These are phyloP conservation scores for Colletotrichum sp. DNA, from an alignment of 2,329 filamentous ascomycete species.

Conservation along the genomic window DNA sequence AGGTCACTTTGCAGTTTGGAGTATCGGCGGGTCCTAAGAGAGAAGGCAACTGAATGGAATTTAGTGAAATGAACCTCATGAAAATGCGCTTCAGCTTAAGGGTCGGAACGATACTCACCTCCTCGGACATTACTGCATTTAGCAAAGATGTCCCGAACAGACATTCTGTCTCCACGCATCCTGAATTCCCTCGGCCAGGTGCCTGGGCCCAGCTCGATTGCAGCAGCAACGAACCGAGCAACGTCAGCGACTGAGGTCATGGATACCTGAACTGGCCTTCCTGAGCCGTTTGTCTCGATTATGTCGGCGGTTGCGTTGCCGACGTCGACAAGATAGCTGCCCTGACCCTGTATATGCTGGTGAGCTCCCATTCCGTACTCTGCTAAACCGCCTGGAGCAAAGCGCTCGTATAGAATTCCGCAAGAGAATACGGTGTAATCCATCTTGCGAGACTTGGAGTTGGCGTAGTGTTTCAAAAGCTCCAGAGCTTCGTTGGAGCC, in stretches of 20 bases:
- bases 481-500: constrained; percentile 61
- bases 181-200: constrained; percentile 73
- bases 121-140: constrained; percentile 54
- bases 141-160: constrained; percentile 62
- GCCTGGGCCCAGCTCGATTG: constrained; percentile 64
- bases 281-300: constrained; percentile 57
- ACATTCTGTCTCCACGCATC: constrained; percentile 71
- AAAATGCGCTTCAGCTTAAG: neutral
- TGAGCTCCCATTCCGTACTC: constrained; percentile 62
- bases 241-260: constrained; percentile 75
- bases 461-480: constrained; percentile 59
- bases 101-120: constrained; percentile 36
- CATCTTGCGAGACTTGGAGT: constrained; percentile 55
- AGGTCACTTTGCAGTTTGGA: constrained; percentile 45
- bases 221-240: constrained; percentile 72
- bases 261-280: constrained; percentile 60
- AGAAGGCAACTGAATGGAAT: constrained; percentile 41
- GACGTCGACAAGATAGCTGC: constrained; percentile 71
- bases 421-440: constrained; percentile 75
- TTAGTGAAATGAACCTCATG: neutral
- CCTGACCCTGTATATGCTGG: constrained; percentile 59
- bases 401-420: constrained; percentile 78
- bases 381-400: constrained; percentile 70
- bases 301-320: constrained; percentile 63
- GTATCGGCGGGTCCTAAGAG: constrained; percentile 41